Percentiles rank a stretch among this genome's conserved stretches.
These are phyloP conservation scores for Erodium maritimum DNA, from an alignment of 345 rosid species.

Conservation along the genomic window DNA sequence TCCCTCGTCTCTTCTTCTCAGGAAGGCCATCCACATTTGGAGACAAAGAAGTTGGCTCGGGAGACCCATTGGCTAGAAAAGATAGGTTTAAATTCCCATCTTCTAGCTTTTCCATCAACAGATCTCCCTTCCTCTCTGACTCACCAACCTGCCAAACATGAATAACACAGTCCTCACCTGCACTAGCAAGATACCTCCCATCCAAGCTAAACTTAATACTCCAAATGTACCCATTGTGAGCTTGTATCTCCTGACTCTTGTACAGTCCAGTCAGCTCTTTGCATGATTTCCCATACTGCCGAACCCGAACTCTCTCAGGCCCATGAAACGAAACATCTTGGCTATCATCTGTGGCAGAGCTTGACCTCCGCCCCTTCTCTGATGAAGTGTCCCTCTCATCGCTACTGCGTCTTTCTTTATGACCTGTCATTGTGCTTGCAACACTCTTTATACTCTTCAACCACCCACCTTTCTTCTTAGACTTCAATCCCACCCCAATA, in stretches of 20 bases:
- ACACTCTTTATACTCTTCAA: slow-evolving; percentile 53
- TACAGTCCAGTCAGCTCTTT: slow-evolving; percentile 65
- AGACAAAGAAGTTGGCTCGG: slow-evolving; percentile 53
- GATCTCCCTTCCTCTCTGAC: slow-evolving; percentile 72
- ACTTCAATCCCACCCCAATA: slow-evolving; percentile 25
- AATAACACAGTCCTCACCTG: slow-evolving; percentile 78
- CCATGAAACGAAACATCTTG: slow-evolving; percentile 70
- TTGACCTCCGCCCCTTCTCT: slow-evolving; percentile 66
- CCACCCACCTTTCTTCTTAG: slow-evolving; percentile 70
- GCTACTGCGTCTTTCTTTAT: slow-evolving; percentile 68
- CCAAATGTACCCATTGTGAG: slow-evolving; percentile 80
- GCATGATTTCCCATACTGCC: slow-evolving; percentile 56
- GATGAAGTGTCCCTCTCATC: slow-evolving; percentile 77
- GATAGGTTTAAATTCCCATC: slow-evolving; percentile 47
- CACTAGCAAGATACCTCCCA: slow-evolving; percentile 77
- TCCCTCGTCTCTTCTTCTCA: slow-evolving; percentile 69
- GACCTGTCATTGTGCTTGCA: slow-evolving; percentile 44
- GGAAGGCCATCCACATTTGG: slow-evolving; percentile 34
- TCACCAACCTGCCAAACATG: slow-evolving; percentile 76
- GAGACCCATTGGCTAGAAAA: slow-evolving; percentile 60
- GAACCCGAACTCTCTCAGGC: slow-evolving; percentile 66
- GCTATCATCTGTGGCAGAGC: slow-evolving; percentile 87
- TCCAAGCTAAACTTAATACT: slow-evolving; percentile 77
- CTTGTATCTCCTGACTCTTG: slow-evolving; percentile 76
- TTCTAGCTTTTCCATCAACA: slow-evolving; percentile 65